Base-by-base conservation (phyloP, 805 yeast genomes). In the Alloascoidea africana region DNA sequence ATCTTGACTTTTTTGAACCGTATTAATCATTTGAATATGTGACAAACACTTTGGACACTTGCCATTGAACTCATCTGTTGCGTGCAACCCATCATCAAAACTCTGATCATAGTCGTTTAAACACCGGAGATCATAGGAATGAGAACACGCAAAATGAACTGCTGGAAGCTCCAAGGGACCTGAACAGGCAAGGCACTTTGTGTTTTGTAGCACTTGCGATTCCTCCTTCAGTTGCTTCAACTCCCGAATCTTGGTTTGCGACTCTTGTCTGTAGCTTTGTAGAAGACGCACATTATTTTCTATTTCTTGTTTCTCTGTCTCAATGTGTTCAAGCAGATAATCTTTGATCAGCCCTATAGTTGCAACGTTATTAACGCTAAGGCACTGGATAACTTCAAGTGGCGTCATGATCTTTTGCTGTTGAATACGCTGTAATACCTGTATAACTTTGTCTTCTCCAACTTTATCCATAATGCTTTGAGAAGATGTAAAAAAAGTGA, bases 41-140 rank as follows among this genome's bases (percentile, higher is more conserved):
- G 72, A 68, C 2, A 75, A 54, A 52, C 96, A 89, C 32, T 66
- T 62, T 0, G 96, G 95, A 52, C 97, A 89, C 34, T 59, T 64
- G 33, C 52, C 39, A 18, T 40, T 35, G 8, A 32, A 13, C 5
- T 16, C 23, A 16, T 30, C 44, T 16, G n/a, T 17, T 8, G 37
- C 44, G 11, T 44, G 42, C 18, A 39, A 45, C 33, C 42, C 42
- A 35, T 33, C 35, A 34, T 53, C 55, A 41, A 55, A 38, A 16
- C 38, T 39, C 5, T 43, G 39, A 5, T 42, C 38, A 17, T 44
- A 48, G 5, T 49, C 53, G 43, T 48, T 65, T 17, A 85, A 56
- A 51, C 98, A 91, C 34, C 79, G 63, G 46, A 79, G 82, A 51
- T 91, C 97, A 51, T 73, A 86, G 2, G 91, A 73, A 50, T 91